These are phyloP conservation scores for Sporothrix euskadiensis DNA, from an alignment of 2,329 filamentous ascomycete species.

Conservation along the genomic window DNA sequence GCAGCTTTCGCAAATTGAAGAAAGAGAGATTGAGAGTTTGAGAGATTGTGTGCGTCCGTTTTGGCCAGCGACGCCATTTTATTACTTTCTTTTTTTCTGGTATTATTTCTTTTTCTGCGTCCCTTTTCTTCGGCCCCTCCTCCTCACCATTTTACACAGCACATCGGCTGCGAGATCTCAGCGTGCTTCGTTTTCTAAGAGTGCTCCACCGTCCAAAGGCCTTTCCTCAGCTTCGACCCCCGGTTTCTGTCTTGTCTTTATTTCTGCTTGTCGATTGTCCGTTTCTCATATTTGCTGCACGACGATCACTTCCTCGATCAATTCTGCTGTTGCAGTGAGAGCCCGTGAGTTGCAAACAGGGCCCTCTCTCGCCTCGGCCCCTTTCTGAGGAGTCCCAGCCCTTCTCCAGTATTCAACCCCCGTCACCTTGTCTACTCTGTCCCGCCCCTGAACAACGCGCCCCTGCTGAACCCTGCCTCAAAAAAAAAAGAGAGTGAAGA, in stretches of 20 bases:
- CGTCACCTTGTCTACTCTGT: not conserved
- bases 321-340: not conserved
- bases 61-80: not conserved
- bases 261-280: not conserved
- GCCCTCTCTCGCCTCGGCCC: not conserved
- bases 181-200: conserved; percentile 15
- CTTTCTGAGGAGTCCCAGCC: not conserved
- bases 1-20: conserved; percentile 13
- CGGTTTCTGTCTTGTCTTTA: not conserved
- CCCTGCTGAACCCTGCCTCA: conserved; percentile 6
- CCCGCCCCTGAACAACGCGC: conserved; percentile 26
- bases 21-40: not conserved
- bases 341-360: not conserved
- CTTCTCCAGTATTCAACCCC: not conserved
- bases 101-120: not conserved
- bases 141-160: conserved; percentile 4
- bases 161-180: conserved; percentile 14
- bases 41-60: conserved; percentile 21
- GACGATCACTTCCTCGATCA: conserved; percentile 3
- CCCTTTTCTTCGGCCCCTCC: not conserved
- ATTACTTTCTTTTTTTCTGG: not conserved
- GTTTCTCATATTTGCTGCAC: not conserved
- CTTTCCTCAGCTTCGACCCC: not conserved
- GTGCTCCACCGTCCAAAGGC: conserved; percentile 1
- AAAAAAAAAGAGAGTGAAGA: not conserved